phyloP scores from a whole-genome alignment of 768 basidiomycete genomes.

The Lactarius sanguifluus region DNA sequence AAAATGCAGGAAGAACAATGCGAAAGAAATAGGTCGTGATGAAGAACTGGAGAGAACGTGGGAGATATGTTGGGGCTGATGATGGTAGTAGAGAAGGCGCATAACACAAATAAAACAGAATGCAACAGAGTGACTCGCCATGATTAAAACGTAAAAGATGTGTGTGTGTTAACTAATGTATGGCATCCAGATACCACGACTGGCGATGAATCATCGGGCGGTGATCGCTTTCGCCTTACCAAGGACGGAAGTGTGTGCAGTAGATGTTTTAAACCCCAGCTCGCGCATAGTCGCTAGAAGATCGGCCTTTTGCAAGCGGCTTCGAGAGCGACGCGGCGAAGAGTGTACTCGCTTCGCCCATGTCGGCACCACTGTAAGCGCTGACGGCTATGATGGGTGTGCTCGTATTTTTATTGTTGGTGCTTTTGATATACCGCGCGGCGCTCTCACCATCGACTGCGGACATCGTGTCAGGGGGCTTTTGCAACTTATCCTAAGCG shows the following conservation, averaged over 20 bases:
- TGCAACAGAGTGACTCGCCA: conserved; percentile 5
- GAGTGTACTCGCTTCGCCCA: conserved; percentile 60
- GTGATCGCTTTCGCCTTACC: conserved; percentile 20
- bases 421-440: conserved; percentile 95
- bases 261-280: conserved; percentile 87
- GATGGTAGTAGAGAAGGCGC: conserved; percentile 18
- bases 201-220: conserved; percentile 19
- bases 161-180: conserved; percentile 18
- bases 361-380: conserved; percentile 76
- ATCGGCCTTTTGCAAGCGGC: conserved; percentile 88
- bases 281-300: conserved; percentile 76
- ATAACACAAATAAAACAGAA: conserved; percentile 21
- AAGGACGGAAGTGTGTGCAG: conserved; percentile 48
- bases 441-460: conserved; percentile 94
- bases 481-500: not conserved
- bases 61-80: conserved; percentile 8
- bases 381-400: conserved; percentile 93
- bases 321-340: conserved; percentile 85
- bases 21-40: conserved; percentile 12
- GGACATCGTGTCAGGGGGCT: conserved; percentile 15
- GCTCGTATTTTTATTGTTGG: conserved; percentile 90
- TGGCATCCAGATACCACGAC: conserved; percentile 16
- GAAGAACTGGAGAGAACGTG: conserved; percentile 19
- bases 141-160: conserved; percentile 16
- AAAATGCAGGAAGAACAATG: conserved; percentile 25